A percentile compares a stretch with the other conserved stretches of the same genome.
These are phyloP conservation scores for Phytophthora sojae DNA, from an alignment of 352 stramenopile species.

Conservation along the genomic window DNA sequence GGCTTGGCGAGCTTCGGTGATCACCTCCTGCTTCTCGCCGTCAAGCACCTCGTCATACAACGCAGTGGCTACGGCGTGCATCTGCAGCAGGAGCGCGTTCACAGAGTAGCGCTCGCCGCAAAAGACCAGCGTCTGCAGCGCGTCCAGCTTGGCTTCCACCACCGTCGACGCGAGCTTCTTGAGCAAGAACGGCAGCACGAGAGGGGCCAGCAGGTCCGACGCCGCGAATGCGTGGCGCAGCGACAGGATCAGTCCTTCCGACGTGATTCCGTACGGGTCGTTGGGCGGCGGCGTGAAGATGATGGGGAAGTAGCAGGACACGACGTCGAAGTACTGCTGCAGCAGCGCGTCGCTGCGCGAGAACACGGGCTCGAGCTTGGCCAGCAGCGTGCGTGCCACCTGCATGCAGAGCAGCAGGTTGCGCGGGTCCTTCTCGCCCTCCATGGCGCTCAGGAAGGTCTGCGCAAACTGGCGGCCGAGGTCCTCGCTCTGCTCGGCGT, in stretches of 20 bases:
- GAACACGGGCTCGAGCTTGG: slow-evolving; percentile 68
- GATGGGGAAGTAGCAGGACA: slow-evolving; percentile 93
- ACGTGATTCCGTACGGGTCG: slow-evolving; percentile 92
- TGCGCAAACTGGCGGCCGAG: slow-evolving; percentile 69
- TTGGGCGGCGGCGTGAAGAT: slow-evolving; percentile 93
- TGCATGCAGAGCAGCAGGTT: slow-evolving; percentile 85
- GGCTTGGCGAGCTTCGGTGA: slow-evolving; percentile 60
- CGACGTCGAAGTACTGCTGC: slow-evolving; percentile 91
- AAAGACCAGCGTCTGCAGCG: slow-evolving; percentile 85
- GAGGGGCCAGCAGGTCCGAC: slow-evolving; percentile 77
- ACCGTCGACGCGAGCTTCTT: slow-evolving; percentile 87
- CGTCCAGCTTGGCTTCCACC: slow-evolving; percentile 82
- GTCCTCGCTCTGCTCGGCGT: slow-evolving; percentile 37
- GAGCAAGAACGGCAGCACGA: slow-evolving; percentile 88
- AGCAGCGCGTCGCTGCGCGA: slow-evolving; percentile 68
- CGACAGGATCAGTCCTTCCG: slow-evolving; percentile 83
- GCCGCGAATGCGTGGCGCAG: slow-evolving; percentile 83
- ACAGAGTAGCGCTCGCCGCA: slow-evolving; percentile 83
- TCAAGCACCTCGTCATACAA: slow-evolving; percentile 88
- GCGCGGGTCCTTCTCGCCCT: slow-evolving; percentile 92
- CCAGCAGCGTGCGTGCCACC: slow-evolving; percentile 69
- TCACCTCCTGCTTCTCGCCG: slow-evolving; percentile 86
- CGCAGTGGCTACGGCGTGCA: slow-evolving; percentile 65
- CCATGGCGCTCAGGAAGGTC: slow-evolving; percentile 85
- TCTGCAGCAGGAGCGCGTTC: slow-evolving; percentile 80